Conservation (phyloP, 2,329 filamentous ascomycete genomes). For the Stachybotrys elegans region DNA sequence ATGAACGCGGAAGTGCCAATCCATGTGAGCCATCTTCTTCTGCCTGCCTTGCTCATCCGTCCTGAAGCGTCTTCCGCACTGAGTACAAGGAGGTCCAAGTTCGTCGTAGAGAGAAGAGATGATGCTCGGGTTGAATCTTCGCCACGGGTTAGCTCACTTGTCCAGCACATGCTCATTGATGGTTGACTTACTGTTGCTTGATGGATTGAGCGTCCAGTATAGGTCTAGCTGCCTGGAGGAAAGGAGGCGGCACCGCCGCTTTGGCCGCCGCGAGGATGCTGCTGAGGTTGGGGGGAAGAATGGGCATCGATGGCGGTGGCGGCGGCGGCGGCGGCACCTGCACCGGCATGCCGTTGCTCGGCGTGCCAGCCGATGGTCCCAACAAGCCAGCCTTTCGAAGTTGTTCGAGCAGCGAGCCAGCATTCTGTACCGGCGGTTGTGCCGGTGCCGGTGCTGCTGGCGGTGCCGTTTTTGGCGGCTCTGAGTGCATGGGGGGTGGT, state of each 20-base stretch:
- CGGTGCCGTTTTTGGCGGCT: slow-evolving; percentile 24
- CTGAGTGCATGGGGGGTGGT: slow-evolving; percentile 39
- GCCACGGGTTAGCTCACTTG: slow-evolving; percentile 10
- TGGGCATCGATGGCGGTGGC: too few species aligned
- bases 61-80: slow-evolving; percentile 84
- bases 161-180: background rate
- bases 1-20: slow-evolving; percentile 97
- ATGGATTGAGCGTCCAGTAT: slow-evolving; percentile 63
- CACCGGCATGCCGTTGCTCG: slow-evolving; percentile 25
- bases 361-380: slow-evolving; percentile 36
- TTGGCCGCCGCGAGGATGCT: slow-evolving; percentile 29
- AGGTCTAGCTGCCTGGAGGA: slow-evolving; percentile 42
- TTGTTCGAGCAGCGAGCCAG: slow-evolving; percentile 60
- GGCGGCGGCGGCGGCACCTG: slow-evolving; percentile 23
- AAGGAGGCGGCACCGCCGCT: slow-evolving; percentile 14
- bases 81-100: slow-evolving; percentile 80
- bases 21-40: slow-evolving; percentile 87
- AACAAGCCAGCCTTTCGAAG: slow-evolving; percentile 66
- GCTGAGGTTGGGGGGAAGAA: slow-evolving; percentile 29
- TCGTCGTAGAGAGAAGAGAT: slow-evolving; percentile 73
- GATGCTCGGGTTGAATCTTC: slow-evolving; percentile 68
- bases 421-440: slow-evolving; percentile 34
- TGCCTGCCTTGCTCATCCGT: slow-evolving; percentile 72
- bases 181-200: slow-evolving; percentile 60
- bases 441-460: slow-evolving; percentile 20